Conservation (phyloP, 2,329 filamentous ascomycete genomes). For the Pseudocercospora fijiensis region DNA sequence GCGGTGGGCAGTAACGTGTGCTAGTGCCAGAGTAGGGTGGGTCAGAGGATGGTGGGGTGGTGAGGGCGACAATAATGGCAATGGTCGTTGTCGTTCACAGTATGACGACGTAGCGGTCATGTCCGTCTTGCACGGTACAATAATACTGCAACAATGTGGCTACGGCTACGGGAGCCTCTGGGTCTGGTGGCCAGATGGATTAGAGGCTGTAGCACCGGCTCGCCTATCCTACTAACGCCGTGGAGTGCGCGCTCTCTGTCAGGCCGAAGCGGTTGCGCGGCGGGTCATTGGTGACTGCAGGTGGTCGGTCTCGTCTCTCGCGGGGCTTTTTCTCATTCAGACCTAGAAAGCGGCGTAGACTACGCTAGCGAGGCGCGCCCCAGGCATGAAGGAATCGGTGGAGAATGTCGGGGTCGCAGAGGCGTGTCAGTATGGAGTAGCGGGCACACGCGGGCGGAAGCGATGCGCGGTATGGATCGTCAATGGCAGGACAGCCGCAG, state of each 20-base stretch:
- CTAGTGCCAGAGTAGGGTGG: background rate
- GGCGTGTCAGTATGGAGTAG: no score
- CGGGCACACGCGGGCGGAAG: background rate
- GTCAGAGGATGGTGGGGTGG: background rate
- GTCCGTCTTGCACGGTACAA: background rate
- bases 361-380: background rate
- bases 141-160: no score
- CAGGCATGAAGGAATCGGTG: background rate
- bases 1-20: slow-evolving; percentile 5
- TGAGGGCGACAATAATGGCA: background rate
- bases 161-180: background rate
- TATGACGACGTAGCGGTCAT: background rate
- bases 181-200: background rate
- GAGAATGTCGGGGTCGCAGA: background rate
- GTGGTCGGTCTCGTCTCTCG: no score
- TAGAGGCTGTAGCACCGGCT: background rate
- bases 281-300: background rate
- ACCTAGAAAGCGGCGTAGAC: background rate
- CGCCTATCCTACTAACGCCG: background rate
- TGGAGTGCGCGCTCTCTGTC: background rate
- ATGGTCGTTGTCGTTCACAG: background rate
- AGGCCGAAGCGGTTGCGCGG: slow-evolving; percentile 2
- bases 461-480: background rate
- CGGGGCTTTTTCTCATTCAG: background rate
- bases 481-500: background rate